phyloP scores from a whole-genome alignment of 1,284 basidiomycete genomes.

The Pisolithus thermaeus region DNA sequence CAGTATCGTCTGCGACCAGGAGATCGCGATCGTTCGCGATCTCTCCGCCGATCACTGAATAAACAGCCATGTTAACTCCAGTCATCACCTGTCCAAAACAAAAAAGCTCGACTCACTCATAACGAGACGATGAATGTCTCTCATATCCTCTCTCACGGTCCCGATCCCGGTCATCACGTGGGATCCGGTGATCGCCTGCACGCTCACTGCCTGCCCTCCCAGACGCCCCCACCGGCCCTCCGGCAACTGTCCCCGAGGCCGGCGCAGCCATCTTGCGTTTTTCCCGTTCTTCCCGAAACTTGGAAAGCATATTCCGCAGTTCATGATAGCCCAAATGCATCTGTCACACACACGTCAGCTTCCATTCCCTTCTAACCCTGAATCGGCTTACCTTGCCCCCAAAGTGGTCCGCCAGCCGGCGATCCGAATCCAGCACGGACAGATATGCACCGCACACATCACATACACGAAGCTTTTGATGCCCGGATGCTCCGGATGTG shows the following conservation, averaged over 20 bases:
- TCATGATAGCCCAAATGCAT: constrained; percentile 99
- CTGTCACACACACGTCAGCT: constrained; percentile 39
- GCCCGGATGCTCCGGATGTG: constrained; percentile 96
- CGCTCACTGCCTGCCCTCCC: constrained; percentile 33
- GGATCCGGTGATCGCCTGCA: constrained; percentile 47
- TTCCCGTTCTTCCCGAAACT: constrained; percentile 85
- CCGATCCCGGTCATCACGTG: constrained; percentile 59
- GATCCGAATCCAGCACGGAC: constrained; percentile 95
- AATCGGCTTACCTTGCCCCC: constrained; percentile 82
- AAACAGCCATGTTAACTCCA: constrained; percentile 1
- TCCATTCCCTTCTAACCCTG: constrained; percentile 11
- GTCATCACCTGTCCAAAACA: constrained; percentile 9
- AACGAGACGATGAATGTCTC: constrained; percentile 61
- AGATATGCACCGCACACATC: constrained; percentile 99
- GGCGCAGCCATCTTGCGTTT: constrained; percentile 66
- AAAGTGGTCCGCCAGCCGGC: constrained; percentile 98
- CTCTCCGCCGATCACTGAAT: constrained; percentile 53
- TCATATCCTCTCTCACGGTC: constrained; percentile 66
- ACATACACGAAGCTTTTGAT: constrained; percentile 98
- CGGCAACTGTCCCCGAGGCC: constrained; percentile 25
- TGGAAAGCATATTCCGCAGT: constrained; percentile 86
- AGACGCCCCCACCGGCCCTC: constrained; percentile 29
- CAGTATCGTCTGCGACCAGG: constrained; percentile 67
- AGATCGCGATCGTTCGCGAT: constrained; percentile 75
- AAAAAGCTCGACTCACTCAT: constrained; percentile 54